Evolutionary conservation across 495 filamentous ascomycete species (phyloP).

Genomic region (Daldinia vernicosa): DNA sequence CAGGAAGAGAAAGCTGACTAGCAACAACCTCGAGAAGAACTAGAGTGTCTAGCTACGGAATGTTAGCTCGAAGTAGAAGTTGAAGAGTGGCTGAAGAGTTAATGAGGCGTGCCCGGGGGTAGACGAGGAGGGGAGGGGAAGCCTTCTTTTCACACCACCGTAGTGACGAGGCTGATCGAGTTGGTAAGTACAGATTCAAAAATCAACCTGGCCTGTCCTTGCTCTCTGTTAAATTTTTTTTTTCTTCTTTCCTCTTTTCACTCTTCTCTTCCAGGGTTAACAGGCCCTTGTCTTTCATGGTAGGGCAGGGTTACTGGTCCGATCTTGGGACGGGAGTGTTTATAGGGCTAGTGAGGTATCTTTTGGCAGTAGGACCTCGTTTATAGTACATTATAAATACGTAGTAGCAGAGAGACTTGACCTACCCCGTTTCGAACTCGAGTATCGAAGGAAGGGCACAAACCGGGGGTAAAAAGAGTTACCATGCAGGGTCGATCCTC

Average conservation of each 20-base stretch:
- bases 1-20: slow-evolving; percentile 13
- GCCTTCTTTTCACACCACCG: slow-evolving; percentile 44
- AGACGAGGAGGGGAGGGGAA: slow-evolving; percentile 43
- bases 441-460: slow-evolving; percentile 40
- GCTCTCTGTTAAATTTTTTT: slow-evolving; percentile 33
- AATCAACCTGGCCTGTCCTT: slow-evolving; percentile 43
- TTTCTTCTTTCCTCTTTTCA: slow-evolving; percentile 14
- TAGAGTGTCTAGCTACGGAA: slow-evolving; percentile 19
- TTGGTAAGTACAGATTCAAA: slow-evolving; percentile 37
- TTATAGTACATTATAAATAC: slow-evolving; percentile 34
- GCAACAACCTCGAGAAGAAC: slow-evolving; percentile 20
- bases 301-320: slow-evolving; percentile 43
- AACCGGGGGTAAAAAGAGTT: slow-evolving; percentile 40
- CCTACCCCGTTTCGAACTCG: slow-evolving; percentile 45
- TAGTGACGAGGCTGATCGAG: slow-evolving; percentile 48
- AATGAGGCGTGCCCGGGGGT: slow-evolving; percentile 43
- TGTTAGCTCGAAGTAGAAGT: slow-evolving; percentile 36
- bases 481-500: slow-evolving; percentile 48
- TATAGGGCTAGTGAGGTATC: slow-evolving; percentile 44
- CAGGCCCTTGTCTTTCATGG: slow-evolving; percentile 28
- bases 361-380: slow-evolving; percentile 41
- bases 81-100: slow-evolving; percentile 45
- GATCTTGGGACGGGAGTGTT: slow-evolving; percentile 45
- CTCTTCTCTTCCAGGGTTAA: slow-evolving; percentile 32
- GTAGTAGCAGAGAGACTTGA: slow-evolving; percentile 21